Base-by-base conservation (phyloP, 2,329 filamentous ascomycete genomes). In the Aspergillus pseudoviridinutans region DNA sequence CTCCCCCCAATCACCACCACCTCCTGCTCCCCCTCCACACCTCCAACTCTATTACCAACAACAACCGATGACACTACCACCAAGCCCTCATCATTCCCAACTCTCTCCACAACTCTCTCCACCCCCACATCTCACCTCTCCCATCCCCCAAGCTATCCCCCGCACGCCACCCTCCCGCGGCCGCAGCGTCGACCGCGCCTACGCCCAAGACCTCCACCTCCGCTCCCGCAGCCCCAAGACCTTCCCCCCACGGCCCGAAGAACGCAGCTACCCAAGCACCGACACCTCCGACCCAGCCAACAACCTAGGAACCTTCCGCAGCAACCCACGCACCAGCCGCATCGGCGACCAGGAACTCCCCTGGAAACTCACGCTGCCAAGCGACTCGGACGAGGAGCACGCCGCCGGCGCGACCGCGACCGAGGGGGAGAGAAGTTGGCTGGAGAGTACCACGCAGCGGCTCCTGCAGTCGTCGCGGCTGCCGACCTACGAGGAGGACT, bases 271-370 rank as follows among this genome's bases (percentile, higher is more conserved):
- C 32, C 60, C 65, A 9, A 64, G 58, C 35, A 59, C 58, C 28
- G 65, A 68, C 47, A 51, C 56, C 44, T 61, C 65, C 4, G 66
- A 66, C 53, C 68, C 64, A 5, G 69, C 66, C 25, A 61, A 64
- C 57, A 60, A 59, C 6, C 58, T 74, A 0, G 73, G 74, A 3
- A 73, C 67, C n/a, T 76, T 76, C 58, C 61, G 60, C 25, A 60
- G 65, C 24, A 69, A 70, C 38, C 68, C 68, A 1, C 66, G 70
- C 32, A 65, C 70, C n/a, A 63, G 66, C 10, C 67, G 71, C 14
- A 56, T 67, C 41, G 71, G 68, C 12, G 71, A 73, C 56, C 74
- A 76, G 58, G 71, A 75, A 56, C 62, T 65, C 8, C 74, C 74
- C 3, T 76, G 69, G 64, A 70, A 67, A 14, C 70, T 76, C 50